Conservation (phyloP, 2,329 filamentous ascomycete genomes). For the Fusarium humuli region DNA sequence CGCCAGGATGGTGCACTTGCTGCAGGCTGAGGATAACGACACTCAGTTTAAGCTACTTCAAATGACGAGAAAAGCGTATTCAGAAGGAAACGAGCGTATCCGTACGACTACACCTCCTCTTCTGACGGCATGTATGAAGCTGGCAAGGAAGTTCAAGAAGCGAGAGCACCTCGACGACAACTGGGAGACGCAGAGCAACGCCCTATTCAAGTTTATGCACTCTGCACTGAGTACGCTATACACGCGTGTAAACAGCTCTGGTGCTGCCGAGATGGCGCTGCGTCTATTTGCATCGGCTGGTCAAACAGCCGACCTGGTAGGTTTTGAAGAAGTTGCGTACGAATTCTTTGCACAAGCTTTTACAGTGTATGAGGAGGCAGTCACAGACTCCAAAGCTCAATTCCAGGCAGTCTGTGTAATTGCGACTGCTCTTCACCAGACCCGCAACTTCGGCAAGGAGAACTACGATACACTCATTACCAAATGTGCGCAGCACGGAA, state of each 20-base stretch:
- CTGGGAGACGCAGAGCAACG: conserved; percentile 74
- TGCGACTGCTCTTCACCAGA: conserved; percentile 87
- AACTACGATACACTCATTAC: conserved; percentile 99
- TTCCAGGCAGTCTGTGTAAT: conserved; percentile 98
- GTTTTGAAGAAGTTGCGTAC: conserved; percentile 95
- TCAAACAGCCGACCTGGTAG: conserved; percentile 89
- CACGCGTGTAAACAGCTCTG: conserved; percentile 79
- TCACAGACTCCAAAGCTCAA: conserved; percentile 94
- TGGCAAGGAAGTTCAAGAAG: conserved; percentile 88
- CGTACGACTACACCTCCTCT: conserved; percentile 95
- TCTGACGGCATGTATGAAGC: conserved; percentile 88
- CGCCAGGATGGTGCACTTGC: conserved; percentile 88
- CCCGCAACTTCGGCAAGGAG: conserved; percentile 91
- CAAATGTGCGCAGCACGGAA: conserved; percentile 95
- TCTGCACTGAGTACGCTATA: conserved; percentile 88
- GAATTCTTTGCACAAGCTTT: conserved; percentile 99
- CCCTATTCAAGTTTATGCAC: conserved; percentile 96
- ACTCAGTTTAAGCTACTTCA: conserved; percentile 95
- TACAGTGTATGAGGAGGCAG: conserved; percentile 95
- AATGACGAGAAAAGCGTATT: conserved; percentile 85
- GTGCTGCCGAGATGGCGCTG: conserved; percentile 87
- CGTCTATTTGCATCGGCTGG: conserved; percentile 92
- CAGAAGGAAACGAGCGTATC: conserved; percentile 93
- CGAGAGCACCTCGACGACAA: conserved; percentile 84
- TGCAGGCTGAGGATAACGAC: conserved; percentile 86